Base-by-base conservation (phyloP, 2,329 filamentous ascomycete species). In the Fusarium odoratissimum region DNA sequence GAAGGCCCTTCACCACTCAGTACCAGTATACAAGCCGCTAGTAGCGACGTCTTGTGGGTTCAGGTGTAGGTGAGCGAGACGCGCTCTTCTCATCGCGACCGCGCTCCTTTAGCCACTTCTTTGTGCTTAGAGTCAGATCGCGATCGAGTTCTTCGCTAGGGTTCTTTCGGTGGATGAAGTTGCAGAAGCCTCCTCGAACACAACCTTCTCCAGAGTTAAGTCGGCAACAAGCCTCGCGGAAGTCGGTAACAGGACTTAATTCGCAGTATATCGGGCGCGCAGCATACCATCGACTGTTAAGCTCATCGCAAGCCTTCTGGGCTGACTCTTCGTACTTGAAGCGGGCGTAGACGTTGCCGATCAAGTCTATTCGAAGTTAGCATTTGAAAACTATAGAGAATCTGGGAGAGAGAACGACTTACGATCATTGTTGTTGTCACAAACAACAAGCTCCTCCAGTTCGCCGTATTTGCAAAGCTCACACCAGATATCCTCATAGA, bases 401-500 rank as follows among this genome's bases (percentile, higher is more conserved):
- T 37, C 25, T 14, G 25, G 19, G 16, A 37, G 21, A 35, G n/a
- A 23, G 51, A 60, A 64, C 84, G 13, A 89, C 91, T 77, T 82
- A 93, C 91, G 95, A 82, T 99, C 96, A 85, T 99, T 99, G 85
- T 98, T 98, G 84, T 99, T 99, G 86, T 99, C 96, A 85, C 96
- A 99, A 6, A 99, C 95, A 17, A 99, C 96, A 17, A 99, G 90
- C 86, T 99, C 96, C 85, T 99, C 96, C 40, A 98, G 88, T 85
- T 98, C 94, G 76, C 96, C 96, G 83, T 97, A 99, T 85, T 97
- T 95, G 92, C 96, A 98, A 87, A 99, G 94, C 89, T 99, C 96
- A 86, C 95, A 98, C 95, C 96, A 99, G 76, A 99, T 95, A 83
- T 99, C 96, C 86, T 99, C 96, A 88, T 99, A 99, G 84, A 99